Evolutionary conservation across 768 basidiomycete genomes (phyloP).

Genomic region (Kwoniella europaea): DNA sequence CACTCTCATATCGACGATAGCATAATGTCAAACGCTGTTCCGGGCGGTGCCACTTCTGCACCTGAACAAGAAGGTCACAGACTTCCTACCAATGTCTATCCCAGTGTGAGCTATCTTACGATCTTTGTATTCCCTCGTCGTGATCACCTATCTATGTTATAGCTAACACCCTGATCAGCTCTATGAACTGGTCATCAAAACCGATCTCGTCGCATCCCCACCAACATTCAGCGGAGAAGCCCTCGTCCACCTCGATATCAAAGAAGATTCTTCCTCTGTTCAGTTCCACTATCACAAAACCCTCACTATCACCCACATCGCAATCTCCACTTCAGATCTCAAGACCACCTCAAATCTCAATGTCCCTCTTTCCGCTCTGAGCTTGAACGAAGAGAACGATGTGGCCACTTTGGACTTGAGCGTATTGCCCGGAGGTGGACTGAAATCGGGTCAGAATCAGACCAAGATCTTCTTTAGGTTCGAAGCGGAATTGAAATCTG

Average conservation of each 20-base stretch:
- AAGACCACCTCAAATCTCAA: slow-evolving; percentile 40
- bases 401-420: slow-evolving; percentile 69
- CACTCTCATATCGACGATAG: slow-evolving; percentile 15
- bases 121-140: neutral
- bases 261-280: slow-evolving; percentile 31
- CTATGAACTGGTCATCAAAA: slow-evolving; percentile 59
- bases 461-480: slow-evolving; percentile 74
- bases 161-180: slow-evolving; percentile 22
- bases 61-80: slow-evolving; percentile 19
- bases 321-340: slow-evolving; percentile 42
- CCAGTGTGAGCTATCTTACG: slow-evolving; percentile 16
- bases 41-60: slow-evolving; percentile 16
- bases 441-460: slow-evolving; percentile 60
- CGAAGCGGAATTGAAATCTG: slow-evolving; percentile 68
- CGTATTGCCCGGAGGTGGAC: slow-evolving; percentile 66
- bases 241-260: slow-evolving; percentile 40
- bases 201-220: slow-evolving; percentile 72
- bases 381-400: slow-evolving; percentile 69
- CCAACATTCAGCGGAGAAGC: slow-evolving; percentile 68
- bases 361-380: slow-evolving; percentile 56
- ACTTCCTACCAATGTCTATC: slow-evolving; percentile 31
- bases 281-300: slow-evolving; percentile 81
- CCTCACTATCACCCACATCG: slow-evolving; percentile 69
- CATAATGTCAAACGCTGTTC: slow-evolving; percentile 20
- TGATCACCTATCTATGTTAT: no score